These are phyloP conservation scores for Cinchona pubescens DNA, from an alignment of 257 asterid species.

Conservation along the genomic window DNA sequence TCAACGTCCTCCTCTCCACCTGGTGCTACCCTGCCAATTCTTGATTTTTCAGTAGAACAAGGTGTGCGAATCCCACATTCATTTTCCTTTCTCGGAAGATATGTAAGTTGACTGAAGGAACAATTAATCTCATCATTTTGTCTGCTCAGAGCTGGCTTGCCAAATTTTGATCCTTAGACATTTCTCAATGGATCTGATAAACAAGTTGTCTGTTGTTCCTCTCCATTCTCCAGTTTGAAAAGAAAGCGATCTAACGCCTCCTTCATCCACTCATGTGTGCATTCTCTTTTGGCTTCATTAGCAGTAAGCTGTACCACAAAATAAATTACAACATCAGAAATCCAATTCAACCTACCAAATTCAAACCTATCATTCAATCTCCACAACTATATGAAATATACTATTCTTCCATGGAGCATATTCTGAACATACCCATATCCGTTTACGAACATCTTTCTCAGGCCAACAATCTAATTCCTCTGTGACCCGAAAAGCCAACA, in stretches of 20 bases:
- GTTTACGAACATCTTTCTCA: slow-evolving; percentile 69
- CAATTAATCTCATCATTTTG: slow-evolving; percentile 7
- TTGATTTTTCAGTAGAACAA: slow-evolving; percentile 30
- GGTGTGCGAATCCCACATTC: slow-evolving; percentile 12
- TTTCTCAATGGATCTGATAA: slow-evolving; percentile 15
- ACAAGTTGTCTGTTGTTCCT: slow-evolving; percentile 13
- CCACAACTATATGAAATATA: neutral
- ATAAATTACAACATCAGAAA: slow-evolving; percentile 23
- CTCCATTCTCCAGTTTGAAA: slow-evolving; percentile 26
- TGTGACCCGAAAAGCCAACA: slow-evolving; percentile 71
- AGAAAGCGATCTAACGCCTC: slow-evolving; percentile 73
- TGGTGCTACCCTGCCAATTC: slow-evolving; percentile 33
- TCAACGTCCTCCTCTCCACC: slow-evolving; percentile 47
- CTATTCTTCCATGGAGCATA: neutral
- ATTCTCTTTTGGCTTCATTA: slow-evolving; percentile 65
- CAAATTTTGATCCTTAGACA: slow-evolving; percentile 16
- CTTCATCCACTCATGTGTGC: slow-evolving; percentile 81
- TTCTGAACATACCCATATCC: slow-evolving; percentile 68
- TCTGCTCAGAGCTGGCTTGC: slow-evolving; percentile 14
- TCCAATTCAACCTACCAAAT: neutral
- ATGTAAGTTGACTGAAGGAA: neutral
- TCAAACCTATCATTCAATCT: neutral
- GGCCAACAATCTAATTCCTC: slow-evolving; percentile 93
- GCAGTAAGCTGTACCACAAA: slow-evolving; percentile 54
- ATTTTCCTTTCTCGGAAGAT: slow-evolving; percentile 29